Percentiles rank a stretch among this genome's conserved stretches.
phyloP scores from a whole-genome alignment of 805 yeast genomes.

The Yamadazyma laniorum region DNA sequence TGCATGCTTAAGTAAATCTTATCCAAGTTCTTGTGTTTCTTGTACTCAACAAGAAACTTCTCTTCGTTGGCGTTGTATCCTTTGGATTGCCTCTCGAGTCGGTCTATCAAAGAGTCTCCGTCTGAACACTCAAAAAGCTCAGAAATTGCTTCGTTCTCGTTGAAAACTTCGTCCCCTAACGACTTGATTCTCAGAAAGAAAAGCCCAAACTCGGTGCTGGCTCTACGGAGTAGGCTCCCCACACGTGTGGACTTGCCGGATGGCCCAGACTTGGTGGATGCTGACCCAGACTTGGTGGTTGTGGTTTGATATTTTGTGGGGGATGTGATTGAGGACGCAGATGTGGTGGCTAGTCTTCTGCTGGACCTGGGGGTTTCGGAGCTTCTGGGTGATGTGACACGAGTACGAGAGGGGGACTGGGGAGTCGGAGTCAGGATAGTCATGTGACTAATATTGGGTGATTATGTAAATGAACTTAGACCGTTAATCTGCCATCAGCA shows the following conservation, averaged over 20 bases:
- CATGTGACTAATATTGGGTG: too few species aligned
- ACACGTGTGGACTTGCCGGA: too few species aligned
- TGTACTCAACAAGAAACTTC: conserved; percentile 30
- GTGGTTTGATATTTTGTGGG: too few species aligned
- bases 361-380: neutral
- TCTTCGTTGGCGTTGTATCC: conserved; percentile 29
- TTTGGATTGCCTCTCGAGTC: conserved; percentile 22
- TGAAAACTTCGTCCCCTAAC: conserved; percentile 48
- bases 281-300: too few species aligned
- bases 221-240: conserved; percentile 29
- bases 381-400: neutral
- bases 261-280: too few species aligned
- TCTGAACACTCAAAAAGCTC: conserved; percentile 48
- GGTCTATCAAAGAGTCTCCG: conserved; percentile 22
- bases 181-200: conserved; percentile 34
- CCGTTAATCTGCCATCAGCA: too few species aligned
- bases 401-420: neutral
- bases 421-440: neutral
- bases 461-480: too few species aligned
- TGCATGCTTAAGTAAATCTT: conserved; percentile 25
- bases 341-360: neutral
- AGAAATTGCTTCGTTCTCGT: conserved; percentile 48
- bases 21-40: conserved; percentile 31
- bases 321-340: neutral
- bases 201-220: conserved; percentile 39